Percentiles rank a stretch among this genome's conserved stretches.
Conservation (phyloP, 129 eudicot species). For the Artemisia annua region DNA sequence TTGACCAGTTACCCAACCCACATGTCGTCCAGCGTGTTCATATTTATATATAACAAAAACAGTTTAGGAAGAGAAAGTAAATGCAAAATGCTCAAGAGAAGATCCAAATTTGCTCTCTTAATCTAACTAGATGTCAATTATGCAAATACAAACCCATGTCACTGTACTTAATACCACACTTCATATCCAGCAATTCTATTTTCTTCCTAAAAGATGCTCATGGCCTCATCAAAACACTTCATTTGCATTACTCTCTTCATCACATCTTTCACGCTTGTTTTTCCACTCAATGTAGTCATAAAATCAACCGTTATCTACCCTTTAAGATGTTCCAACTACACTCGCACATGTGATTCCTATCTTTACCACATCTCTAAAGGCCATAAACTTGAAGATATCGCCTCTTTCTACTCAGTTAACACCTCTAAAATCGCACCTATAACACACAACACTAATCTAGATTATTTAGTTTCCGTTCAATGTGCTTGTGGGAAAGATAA, state of each 20-base stretch:
- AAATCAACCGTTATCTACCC: slow-evolving; percentile 45
- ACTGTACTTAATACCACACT: slow-evolving; percentile 20
- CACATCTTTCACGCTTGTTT: slow-evolving; percentile 27
- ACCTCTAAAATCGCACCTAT: slow-evolving; percentile 38
- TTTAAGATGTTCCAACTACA: slow-evolving; percentile 35
- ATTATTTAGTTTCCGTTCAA: slow-evolving; percentile 32
- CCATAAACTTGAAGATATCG: slow-evolving; percentile 27
- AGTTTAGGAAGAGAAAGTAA: neutral
- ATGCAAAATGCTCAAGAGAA: neutral
- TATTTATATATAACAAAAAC: neutral
- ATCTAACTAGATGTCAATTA: slow-evolving; percentile 28
- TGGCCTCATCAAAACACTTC: slow-evolving; percentile 34
- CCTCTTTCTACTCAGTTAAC: slow-evolving; percentile 43
- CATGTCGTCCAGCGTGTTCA: too few relatives aligned
- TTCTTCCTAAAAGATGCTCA: slow-evolving; percentile 31
- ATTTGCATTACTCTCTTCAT: slow-evolving; percentile 21
- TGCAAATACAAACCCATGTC: slow-evolving; percentile 27
- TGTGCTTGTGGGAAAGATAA: slow-evolving; percentile 37
- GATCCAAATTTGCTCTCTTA: slow-evolving; percentile 6
- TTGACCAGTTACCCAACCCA: neutral
- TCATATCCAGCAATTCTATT: slow-evolving; percentile 26
- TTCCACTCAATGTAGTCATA: slow-evolving; percentile 28
- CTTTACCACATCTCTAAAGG: slow-evolving; percentile 48
- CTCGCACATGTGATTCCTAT: slow-evolving; percentile 34
- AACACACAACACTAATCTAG: slow-evolving; percentile 24